Percentiles rank a stretch among this genome's conserved stretches.
These are phyloP conservation scores for Coniella vitis DNA, from an alignment of 2,329 filamentous ascomycete genomes.

Conservation along the genomic window DNA sequence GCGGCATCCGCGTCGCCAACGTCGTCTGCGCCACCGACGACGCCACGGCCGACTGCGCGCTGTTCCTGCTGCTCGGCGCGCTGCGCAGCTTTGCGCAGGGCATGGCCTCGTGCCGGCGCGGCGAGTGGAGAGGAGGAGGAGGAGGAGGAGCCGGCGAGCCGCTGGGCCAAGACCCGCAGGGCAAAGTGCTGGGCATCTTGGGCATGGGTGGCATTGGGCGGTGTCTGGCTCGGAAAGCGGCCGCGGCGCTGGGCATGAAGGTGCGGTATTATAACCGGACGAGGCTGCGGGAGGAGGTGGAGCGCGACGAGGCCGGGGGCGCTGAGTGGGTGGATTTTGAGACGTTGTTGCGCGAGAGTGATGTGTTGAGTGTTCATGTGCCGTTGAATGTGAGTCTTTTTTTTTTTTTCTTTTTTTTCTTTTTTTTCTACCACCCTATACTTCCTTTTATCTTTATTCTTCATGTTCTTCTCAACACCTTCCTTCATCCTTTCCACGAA, in stretches of 20 bases:
- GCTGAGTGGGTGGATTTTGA: slow-evolving; percentile 69
- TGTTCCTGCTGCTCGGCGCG: slow-evolving; percentile 76
- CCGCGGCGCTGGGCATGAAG: slow-evolving; percentile 68
- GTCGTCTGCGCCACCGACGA: slow-evolving; percentile 76
- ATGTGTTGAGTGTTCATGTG: slow-evolving; percentile 74
- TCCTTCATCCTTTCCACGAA: too few relatives aligned
- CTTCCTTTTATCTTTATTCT: neutral
- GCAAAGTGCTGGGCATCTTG: slow-evolving; percentile 71
- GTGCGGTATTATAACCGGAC: slow-evolving; percentile 70
- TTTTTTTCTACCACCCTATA: too few relatives aligned
- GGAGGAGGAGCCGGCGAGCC: slow-evolving; percentile 56
- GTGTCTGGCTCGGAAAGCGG: slow-evolving; percentile 67
- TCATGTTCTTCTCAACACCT: too few relatives aligned
- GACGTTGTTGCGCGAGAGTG: slow-evolving; percentile 59
- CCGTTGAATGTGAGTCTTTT: slow-evolving; percentile 64
- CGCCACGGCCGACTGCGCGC: slow-evolving; percentile 72
- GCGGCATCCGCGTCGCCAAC: slow-evolving; percentile 67
- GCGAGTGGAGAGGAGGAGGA: slow-evolving; percentile 57
- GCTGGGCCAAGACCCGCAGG: slow-evolving; percentile 33
- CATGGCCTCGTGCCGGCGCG: slow-evolving; percentile 58
- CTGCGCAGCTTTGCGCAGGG: slow-evolving; percentile 64
- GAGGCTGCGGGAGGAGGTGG: slow-evolving; percentile 47
- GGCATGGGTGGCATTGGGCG: slow-evolving; percentile 83
- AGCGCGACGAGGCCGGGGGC: slow-evolving; percentile 40
- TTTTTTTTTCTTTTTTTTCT: neutral